These are phyloP conservation scores for Phytophthora capsici DNA, from an alignment of 352 stramenopile species.

Conservation along the genomic window DNA sequence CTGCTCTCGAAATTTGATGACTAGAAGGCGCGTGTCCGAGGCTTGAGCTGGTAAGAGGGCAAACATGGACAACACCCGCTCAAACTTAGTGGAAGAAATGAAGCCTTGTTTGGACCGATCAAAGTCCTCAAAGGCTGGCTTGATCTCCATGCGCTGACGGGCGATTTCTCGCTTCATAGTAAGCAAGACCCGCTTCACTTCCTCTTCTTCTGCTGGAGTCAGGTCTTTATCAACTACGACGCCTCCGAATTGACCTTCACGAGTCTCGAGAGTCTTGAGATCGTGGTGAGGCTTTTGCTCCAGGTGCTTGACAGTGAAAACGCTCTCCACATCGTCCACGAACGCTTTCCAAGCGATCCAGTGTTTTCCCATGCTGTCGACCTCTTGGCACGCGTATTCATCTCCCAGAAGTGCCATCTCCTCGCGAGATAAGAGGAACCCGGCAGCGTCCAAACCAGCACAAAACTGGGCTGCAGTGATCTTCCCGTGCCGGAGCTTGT, in stretches of 20 bases:
- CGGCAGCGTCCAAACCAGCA: slow-evolving; percentile 61
- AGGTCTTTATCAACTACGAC: slow-evolving; percentile 62
- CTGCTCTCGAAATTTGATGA: slow-evolving; percentile 84
- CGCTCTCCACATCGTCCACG: slow-evolving; percentile 81
- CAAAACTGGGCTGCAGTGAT: slow-evolving; percentile 74
- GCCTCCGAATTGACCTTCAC: slow-evolving; percentile 66
- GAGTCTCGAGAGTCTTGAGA: slow-evolving; percentile 49
- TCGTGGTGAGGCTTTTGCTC: slow-evolving; percentile 71
- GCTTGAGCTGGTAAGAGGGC: slow-evolving; percentile 57
- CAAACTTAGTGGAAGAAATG: slow-evolving; percentile 81
- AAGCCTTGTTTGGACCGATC: slow-evolving; percentile 80
- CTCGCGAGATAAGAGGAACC: slow-evolving; percentile 58
- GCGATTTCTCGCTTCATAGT: slow-evolving; percentile 66
- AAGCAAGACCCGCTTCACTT: slow-evolving; percentile 54
- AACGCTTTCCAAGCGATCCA: slow-evolving; percentile 81
- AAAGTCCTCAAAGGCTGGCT: slow-evolving; percentile 86
- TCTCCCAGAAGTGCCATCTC: slow-evolving; percentile 64
- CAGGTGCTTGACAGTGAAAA: slow-evolving; percentile 81
- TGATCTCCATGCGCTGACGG: slow-evolving; percentile 78
- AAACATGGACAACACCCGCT: slow-evolving; percentile 86
- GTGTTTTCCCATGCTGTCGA: slow-evolving; percentile 65
- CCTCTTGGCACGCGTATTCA: slow-evolving; percentile 62
- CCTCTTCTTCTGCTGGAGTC: slow-evolving; percentile 49
- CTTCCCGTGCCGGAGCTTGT: slow-evolving; percentile 82
- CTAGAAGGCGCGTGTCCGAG: slow-evolving; percentile 51